Conservation (phyloP, 2,329 filamentous ascomycete genomes). For the Purpureocillium takamizusanense region DNA sequence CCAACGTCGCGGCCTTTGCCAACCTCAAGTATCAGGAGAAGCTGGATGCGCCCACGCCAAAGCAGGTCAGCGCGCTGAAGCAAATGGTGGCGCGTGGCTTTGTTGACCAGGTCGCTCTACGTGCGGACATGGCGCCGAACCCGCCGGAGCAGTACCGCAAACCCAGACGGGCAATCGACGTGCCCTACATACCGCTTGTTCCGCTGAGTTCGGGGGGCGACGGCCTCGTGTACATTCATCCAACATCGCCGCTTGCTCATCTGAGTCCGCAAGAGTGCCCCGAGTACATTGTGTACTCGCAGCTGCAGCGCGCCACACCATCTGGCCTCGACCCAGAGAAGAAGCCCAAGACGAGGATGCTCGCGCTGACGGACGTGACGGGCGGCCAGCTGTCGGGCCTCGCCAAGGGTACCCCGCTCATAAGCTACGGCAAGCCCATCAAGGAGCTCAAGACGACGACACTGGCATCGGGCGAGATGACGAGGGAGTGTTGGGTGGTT, state of each 20-base stretch:
- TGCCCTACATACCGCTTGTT: slow-evolving; percentile 82
- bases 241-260: slow-evolving; percentile 70
- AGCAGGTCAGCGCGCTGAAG: slow-evolving; percentile 71
- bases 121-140: slow-evolving; percentile 72
- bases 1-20: slow-evolving; percentile 60
- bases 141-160: slow-evolving; percentile 60
- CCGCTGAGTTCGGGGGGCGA: slow-evolving; percentile 50
- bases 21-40: slow-evolving; percentile 47
- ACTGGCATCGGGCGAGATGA: slow-evolving; percentile 24
- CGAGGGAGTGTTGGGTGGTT: slow-evolving; percentile 74
- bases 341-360: slow-evolving; percentile 71
- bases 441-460: slow-evolving; percentile 58
- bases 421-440: slow-evolving; percentile 83
- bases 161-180: slow-evolving; percentile 79
- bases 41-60: slow-evolving; percentile 50
- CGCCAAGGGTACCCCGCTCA: slow-evolving; percentile 74
- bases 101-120: slow-evolving; percentile 88
- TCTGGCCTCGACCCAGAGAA: slow-evolving; percentile 43
- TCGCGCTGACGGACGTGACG: slow-evolving; percentile 72
- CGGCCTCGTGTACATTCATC: slow-evolving; percentile 77
- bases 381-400: slow-evolving; percentile 68
- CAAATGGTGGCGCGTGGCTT: slow-evolving; percentile 90
- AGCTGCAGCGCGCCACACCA: slow-evolving; percentile 62
- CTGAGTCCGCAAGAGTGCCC: slow-evolving; percentile 65
- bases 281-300: slow-evolving; percentile 77